Base-by-base conservation (phyloP, 345 rosid species). In the Combretum micranthum region DNA sequence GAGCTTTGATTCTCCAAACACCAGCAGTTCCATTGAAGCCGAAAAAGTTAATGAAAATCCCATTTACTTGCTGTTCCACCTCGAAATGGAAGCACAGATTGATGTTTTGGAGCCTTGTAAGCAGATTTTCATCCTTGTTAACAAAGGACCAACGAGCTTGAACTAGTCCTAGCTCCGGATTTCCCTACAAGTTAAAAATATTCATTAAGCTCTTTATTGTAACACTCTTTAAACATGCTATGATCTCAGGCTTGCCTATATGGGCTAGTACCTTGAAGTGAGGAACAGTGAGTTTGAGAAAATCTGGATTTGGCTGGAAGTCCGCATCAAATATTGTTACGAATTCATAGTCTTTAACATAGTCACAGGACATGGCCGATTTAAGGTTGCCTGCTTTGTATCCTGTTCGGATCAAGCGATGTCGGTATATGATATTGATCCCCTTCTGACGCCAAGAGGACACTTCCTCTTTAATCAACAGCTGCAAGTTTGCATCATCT, bases 21-120 rank as follows among this genome's bases (percentile, higher is more conserved):
- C 97, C 97, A 1, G 97, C 95, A 0, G 97, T 89, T 57, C 97
- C 97, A 17, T 89, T 90, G 83, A 90, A 90, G 16, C 97, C 95
- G 10, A 90, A 90, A 78, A 90, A 90, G 60, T 83, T 83, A 52
- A 90, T 86, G 65, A 73, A 85, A 26, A 67, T 64, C 0, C 97
- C 90, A 43, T 85, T 90, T 37, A 90, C 97, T 72, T 90, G 90
- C 60, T 90, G 95, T 66, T 90, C 97, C 56, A 90, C 97, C 75
- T 90, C 97, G 47, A 90, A 90, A 69, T 90, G 97, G 74, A 90
- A 90, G 68, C 93, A 85, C 22, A 90, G 60, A 58, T 90, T 87
- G 59, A 90, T 72, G 81, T 90, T 90, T 62, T 90, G 97, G 14
- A 90, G 86, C 67, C 97, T 87, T 0, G 96, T 85, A 1, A 87